phyloP scores from a whole-genome alignment of 345 rosid species.

The Sapria himalayana region DNA sequence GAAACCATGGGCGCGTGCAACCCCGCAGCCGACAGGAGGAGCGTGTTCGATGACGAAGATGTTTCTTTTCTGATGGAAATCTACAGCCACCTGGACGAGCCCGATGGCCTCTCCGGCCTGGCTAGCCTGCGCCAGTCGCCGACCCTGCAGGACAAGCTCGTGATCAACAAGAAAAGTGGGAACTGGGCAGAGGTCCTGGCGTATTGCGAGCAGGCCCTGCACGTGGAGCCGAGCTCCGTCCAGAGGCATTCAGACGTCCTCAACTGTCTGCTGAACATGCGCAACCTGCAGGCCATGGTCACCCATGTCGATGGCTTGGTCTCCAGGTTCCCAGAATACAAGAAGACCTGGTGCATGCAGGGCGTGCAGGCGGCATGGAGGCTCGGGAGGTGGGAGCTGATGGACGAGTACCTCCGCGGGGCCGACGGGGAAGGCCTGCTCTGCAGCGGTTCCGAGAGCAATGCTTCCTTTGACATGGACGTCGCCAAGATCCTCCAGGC shows the following conservation, averaged over 20 bases:
- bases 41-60: slow-evolving; percentile 73
- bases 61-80: slow-evolving; percentile 85
- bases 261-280: slow-evolving; percentile 84
- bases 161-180: slow-evolving; percentile 72
- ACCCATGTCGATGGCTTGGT: slow-evolving; percentile 86
- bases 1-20: slow-evolving; percentile 80
- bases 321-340: slow-evolving; percentile 69
- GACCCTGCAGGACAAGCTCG: slow-evolving; percentile 74
- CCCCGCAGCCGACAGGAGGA: slow-evolving; percentile 78
- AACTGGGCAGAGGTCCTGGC: slow-evolving; percentile 94
- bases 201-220: slow-evolving; percentile 90
- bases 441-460: slow-evolving; percentile 84
- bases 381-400: slow-evolving; percentile 89
- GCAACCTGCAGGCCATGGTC: slow-evolving; percentile 96
- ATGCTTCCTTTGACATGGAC: slow-evolving; percentile 91
- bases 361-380: slow-evolving; percentile 99
- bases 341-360: slow-evolving; percentile 98
- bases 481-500: slow-evolving; percentile 84
- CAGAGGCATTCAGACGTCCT: slow-evolving; percentile 89
- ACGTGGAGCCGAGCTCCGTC: slow-evolving; percentile 76
- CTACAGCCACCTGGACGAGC: slow-evolving; percentile 83
- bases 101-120: slow-evolving; percentile 84
- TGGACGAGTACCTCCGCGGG: slow-evolving; percentile 83
- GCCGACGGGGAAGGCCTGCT: slow-evolving; percentile 66
- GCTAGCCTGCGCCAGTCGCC: slow-evolving; percentile 64